phyloP scores from a whole-genome alignment of 305 asterid genomes.

The Plantago rigida region DNA sequence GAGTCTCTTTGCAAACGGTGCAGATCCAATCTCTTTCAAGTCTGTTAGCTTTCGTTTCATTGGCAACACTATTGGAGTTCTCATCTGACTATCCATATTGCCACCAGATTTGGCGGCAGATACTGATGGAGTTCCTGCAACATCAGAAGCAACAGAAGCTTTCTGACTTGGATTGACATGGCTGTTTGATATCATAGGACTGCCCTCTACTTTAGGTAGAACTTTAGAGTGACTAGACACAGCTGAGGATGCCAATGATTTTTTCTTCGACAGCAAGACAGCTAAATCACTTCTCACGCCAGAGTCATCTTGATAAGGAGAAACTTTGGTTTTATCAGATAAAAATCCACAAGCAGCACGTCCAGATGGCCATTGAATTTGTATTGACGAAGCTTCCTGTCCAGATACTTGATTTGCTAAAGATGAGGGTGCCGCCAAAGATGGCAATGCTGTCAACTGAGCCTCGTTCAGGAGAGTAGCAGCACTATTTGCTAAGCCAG shows the following conservation, averaged over 20 bases:
- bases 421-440: conserved; percentile 82
- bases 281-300: conserved; percentile 45
- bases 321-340: conserved; percentile 48
- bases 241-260: conserved; percentile 36
- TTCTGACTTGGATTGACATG: conserved; percentile 35
- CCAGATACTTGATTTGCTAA: conserved; percentile 60
- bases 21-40: conserved; percentile 43
- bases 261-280: conserved; percentile 50
- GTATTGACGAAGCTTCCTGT: conserved; percentile 59
- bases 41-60: conserved; percentile 79
- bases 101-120: conserved; percentile 42
- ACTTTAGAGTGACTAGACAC: conserved; percentile 35
- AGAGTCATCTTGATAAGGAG: conserved; percentile 39
- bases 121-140: conserved; percentile 44
- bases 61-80: conserved; percentile 77
- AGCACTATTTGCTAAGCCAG: conserved; percentile 75
- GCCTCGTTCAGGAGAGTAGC: conserved; percentile 74
- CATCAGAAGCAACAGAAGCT: conserved; percentile 32
- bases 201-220: conserved; percentile 40
- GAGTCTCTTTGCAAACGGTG: conserved; percentile 56
- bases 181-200: conserved; percentile 40
- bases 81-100: conserved; percentile 42
- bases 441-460: conserved; percentile 78
- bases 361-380: conserved; percentile 86
- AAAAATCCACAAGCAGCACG: conserved; percentile 64